Base-by-base conservation (phyloP, 768 basidiomycete species). In the Cubamyces sp. region DNA sequence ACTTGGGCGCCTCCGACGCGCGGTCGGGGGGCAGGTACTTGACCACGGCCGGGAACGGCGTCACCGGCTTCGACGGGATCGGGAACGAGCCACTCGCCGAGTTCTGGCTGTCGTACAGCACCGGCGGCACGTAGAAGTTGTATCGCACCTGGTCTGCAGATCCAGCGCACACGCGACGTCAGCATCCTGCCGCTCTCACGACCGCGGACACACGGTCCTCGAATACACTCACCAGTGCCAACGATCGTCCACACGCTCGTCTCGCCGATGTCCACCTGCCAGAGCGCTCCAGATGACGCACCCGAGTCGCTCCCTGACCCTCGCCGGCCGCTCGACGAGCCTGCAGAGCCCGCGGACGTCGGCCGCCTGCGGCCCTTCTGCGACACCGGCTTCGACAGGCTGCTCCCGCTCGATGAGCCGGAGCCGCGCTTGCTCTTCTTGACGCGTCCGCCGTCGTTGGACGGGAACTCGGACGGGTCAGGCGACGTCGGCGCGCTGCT, bases 191-290 rank as follows among this genome's bases (percentile, higher is more conserved):
- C 25, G 40, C 16, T 49, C n/a, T 40, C 6, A 26, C 28, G 30
- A 26, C 25, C 41, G 52, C 11, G 40, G 21, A 55, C 57, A 61
- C 60, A 57, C 39, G 72, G 6, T 23, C 37, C 12, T 43, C 42
- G 42, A 49, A 62, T 61, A 28, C 64, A 64, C 81, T 75, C 74
- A 93, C 92, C 92, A 64, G 91, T 94, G 67, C 94, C 92, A 63
- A 94, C 92, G 66, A 95, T 92, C 3, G 94, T 95, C 94, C 94
- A 96, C 23, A 94, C 91, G 71, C 92, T 93, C 30, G 92, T 93
- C 78, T 95, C 93, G 64, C 93, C 93, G 60, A 94, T 93, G 73
- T 95, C 93, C 57, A 94, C 88, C 71, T 88, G 88, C 92, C 91
- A 94, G 23, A 91, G 81, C 11, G 90, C 88, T 53, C 90, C 92